phyloP scores from a whole-genome alignment of 495 filamentous ascomycete genomes.

The Tuber calosporum region DNA sequence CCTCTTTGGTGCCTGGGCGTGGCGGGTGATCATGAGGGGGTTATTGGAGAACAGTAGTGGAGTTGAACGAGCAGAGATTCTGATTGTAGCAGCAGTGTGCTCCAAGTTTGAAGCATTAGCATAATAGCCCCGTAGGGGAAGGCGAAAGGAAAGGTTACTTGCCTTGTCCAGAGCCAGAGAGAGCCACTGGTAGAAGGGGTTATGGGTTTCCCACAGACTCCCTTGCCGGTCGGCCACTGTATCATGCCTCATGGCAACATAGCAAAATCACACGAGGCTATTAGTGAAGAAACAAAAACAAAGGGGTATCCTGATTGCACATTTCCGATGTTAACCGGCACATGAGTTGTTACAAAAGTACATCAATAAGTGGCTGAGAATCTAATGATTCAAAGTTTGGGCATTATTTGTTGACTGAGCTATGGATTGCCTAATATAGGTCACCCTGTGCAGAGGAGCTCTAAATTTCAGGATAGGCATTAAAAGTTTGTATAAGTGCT shows the following conservation, averaged over 20 bases:
- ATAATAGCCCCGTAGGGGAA: neutral
- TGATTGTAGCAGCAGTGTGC: neutral
- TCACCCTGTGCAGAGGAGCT: neutral
- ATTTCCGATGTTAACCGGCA: neutral
- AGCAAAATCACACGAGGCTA: neutral
- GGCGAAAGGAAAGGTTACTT: neutral
- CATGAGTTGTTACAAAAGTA: neutral
- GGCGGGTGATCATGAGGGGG: neutral
- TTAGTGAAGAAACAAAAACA: too few species aligned
- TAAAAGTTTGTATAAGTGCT: neutral
- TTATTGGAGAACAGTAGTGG: neutral
- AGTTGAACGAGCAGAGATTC: neutral
- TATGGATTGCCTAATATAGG: neutral
- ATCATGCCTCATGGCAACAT: neutral
- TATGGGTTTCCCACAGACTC: neutral
- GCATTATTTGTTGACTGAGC: neutral
- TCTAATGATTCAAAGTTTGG: neutral
- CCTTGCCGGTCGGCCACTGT: neutral
- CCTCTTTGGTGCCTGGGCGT: neutral
- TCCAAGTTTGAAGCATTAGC: neutral
- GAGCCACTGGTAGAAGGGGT: neutral
- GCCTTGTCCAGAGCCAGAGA: neutral
- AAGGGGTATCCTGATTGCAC: neutral
- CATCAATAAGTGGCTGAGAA: neutral
- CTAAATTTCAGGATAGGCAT: neutral